Evolutionary conservation across 176 grass and related monocot genomes (phyloP).

Genomic region (Paspalum notatum): DNA sequence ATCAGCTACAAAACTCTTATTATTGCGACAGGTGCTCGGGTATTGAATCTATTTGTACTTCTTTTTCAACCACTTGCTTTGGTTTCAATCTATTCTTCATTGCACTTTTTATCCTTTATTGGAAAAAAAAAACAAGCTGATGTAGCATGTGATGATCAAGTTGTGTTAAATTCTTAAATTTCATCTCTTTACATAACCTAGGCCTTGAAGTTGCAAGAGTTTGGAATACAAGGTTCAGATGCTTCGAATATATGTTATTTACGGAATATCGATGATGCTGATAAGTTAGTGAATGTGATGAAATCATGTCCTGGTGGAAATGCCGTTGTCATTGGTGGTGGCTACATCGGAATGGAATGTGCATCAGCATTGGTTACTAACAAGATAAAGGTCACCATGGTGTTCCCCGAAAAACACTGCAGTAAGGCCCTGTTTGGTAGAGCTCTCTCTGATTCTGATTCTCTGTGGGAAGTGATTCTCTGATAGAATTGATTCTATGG

Average conservation of each 20-base stretch:
- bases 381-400: slow-evolving; percentile 84
- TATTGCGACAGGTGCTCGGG: slow-evolving; percentile 96
- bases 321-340: slow-evolving; percentile 95
- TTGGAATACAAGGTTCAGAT: slow-evolving; percentile 77
- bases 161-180: neutral
- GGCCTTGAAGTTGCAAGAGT: slow-evolving; percentile 94
- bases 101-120: neutral
- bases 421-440: slow-evolving; percentile 41
- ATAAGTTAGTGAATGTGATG: slow-evolving; percentile 78
- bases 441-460: too few relatives aligned
- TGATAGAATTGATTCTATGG: too few relatives aligned
- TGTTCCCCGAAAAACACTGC: slow-evolving; percentile 96
- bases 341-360: slow-evolving; percentile 98
- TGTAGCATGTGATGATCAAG: neutral
- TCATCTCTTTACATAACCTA: slow-evolving; percentile 45
- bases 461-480: too few relatives aligned
- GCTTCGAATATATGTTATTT: slow-evolving; percentile 92
- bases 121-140: neutral
- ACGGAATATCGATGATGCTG: slow-evolving; percentile 69
- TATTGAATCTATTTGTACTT: slow-evolving; percentile 55
- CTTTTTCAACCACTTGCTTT: neutral
- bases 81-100: neutral
- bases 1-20: slow-evolving; percentile 95
- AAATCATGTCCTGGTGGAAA: slow-evolving; percentile 68
- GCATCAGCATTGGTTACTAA: slow-evolving; percentile 88